Conservation (phyloP, 768 basidiomycete genomes). For the Tremella mesenterica region DNA sequence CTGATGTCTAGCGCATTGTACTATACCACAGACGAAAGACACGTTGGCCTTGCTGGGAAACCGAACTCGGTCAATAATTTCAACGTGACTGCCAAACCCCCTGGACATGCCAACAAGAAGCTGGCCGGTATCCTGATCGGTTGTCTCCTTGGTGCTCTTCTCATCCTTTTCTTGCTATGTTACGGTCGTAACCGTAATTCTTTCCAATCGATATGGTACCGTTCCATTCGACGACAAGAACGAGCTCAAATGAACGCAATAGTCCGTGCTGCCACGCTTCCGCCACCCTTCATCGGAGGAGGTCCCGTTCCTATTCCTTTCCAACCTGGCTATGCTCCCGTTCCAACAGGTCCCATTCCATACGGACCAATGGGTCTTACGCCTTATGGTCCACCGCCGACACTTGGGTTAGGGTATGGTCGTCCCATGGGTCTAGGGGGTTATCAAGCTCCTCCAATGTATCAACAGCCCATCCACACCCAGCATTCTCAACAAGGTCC, state of each 20-base stretch:
- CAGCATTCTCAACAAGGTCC: no score
- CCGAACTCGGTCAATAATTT: slow-evolving; percentile 30
- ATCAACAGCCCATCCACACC: no score
- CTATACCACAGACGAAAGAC: slow-evolving; percentile 23
- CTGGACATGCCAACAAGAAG: slow-evolving; percentile 16
- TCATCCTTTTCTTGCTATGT: slow-evolving; percentile 67
- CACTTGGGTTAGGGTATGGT: no score
- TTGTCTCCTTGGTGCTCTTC: slow-evolving; percentile 64
- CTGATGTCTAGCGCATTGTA: slow-evolving; percentile 29
- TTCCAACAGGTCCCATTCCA: not conserved
- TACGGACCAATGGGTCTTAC: not conserved
- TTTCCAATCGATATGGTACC: slow-evolving; percentile 38
- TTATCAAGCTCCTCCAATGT: no score
- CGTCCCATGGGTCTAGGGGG: no score
- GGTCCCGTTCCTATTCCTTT: not conserved
- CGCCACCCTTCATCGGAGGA: slow-evolving; percentile 10
- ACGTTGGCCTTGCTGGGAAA: slow-evolving; percentile 40
- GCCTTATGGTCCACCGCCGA: not conserved
- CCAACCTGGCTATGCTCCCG: not conserved
- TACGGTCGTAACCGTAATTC: slow-evolving; percentile 47
- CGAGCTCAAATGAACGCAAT: slow-evolving; percentile 27
- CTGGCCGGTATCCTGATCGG: slow-evolving; percentile 49
- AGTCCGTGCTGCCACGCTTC: slow-evolving; percentile 24
- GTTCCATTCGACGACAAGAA: slow-evolving; percentile 32
- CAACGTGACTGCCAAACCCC: slow-evolving; percentile 10